Conservation (phyloP, 345 rosid genomes). For the Kernera saxatilis region DNA sequence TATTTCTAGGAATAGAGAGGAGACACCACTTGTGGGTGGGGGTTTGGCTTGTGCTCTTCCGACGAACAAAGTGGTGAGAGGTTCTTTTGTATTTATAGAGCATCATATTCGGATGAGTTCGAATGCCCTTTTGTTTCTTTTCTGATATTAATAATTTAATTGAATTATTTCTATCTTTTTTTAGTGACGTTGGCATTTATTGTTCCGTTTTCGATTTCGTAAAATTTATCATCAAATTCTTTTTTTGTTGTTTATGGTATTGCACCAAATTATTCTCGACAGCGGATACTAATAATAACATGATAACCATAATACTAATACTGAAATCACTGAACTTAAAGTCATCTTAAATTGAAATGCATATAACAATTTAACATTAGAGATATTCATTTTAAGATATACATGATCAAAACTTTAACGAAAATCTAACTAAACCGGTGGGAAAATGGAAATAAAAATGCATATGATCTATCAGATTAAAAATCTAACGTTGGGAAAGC, state of each 20-base stretch:
- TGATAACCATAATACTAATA: background rate
- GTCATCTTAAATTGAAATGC: background rate
- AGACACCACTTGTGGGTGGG: constrained; percentile 16
- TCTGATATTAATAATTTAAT: background rate
- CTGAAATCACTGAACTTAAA: background rate
- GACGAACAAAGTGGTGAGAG: constrained; percentile 19
- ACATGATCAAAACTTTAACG: background rate
- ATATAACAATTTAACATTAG: background rate
- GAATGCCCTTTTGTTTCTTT: constrained; percentile 9
- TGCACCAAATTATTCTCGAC: background rate
- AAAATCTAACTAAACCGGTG: background rate
- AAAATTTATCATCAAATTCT: background rate
- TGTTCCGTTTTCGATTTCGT: constrained; percentile 10
- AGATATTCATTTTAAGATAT: background rate
- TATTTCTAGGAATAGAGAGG: constrained; percentile 1
- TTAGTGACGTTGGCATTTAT: constrained; percentile 16
- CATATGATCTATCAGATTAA: background rate
- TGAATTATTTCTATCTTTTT: background rate
- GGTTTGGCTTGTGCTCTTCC: constrained; percentile 16
- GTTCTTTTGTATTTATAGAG: constrained; percentile 31
- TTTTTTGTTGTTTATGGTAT: background rate
- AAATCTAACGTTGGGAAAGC: background rate
- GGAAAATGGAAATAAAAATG: background rate
- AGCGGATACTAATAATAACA: background rate
- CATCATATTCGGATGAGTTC: constrained; percentile 27